Evolutionary conservation across 148 eudicot species (phyloP), one percentile per base, ranked within the genome.

Genomic region (Nyssa sinensis): DNA sequence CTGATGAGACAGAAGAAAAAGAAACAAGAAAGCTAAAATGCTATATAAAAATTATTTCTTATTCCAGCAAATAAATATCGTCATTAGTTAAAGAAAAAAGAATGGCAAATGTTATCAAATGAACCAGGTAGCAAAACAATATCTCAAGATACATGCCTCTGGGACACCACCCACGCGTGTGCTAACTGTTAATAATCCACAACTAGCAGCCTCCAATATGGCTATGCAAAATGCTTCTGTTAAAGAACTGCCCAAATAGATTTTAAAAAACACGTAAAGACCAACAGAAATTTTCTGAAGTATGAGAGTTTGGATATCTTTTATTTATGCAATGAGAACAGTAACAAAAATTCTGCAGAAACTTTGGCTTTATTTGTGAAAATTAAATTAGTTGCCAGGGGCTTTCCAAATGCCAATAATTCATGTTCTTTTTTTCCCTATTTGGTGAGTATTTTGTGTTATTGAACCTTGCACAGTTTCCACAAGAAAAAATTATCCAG

Each of bases 181-280:
- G 70, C 98, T 94, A 76, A 94, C 97, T 62, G 98, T 92, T 72
- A 94, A 77, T 76, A 94, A 80, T 77, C 98, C 98, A 83, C 98
- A 94, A 78, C 98, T 94, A 74, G 98, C 97, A 81, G 98, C 97
- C 85, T 94, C 98, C 84, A 94, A 74, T 82, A 94, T 92, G 73
- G 98, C 98, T 85, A 94, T 94, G 83, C 98, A 94, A 81, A 94
- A 94, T 34, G 98, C 98, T 88, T 94, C 98, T 44, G 98, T 94
- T 66, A 94, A 86, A 69, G 97, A 94, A 75, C 98, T 94, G 85
- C 64, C 76, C 83, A 80, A 79, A 79, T n/a, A 68, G 44, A 76
- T 10, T 25, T 62, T 5, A 33, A 53, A 61, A 63, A 44, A 59
- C 51, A 69, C 62, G 29, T 35, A 35, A 58, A 76, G 62, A 7